Percentiles rank a stretch among this genome's conserved stretches.
These are phyloP conservation scores for Mychonastes homosphaera DNA, from an alignment of 139 green algal genomes.

Conservation along the genomic window DNA sequence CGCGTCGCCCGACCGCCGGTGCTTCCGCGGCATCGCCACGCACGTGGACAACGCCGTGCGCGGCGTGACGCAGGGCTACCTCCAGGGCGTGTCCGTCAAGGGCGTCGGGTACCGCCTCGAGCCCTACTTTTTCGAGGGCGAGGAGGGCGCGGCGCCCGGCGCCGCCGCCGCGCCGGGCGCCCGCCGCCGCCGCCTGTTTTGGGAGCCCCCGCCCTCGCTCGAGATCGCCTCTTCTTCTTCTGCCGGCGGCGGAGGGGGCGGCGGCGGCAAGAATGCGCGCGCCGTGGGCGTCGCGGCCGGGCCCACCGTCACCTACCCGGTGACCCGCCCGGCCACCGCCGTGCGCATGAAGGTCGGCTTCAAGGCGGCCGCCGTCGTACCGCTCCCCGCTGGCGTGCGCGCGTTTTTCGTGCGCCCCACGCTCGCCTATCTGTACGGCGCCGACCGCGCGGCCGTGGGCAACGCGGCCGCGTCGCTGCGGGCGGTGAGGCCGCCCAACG, in stretches of 20 bases:
- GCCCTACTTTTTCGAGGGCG: slow-evolving; percentile 21
- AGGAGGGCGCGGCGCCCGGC: background rate
- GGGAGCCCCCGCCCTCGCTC: no score
- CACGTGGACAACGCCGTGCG: slow-evolving; percentile 29
- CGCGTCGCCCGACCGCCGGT: slow-evolving; percentile 24
- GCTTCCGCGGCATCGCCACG: slow-evolving; percentile 18
- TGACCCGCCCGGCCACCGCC: no score
- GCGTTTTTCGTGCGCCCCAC: slow-evolving; percentile 46
- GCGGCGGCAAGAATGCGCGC: no score
- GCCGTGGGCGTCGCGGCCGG: no score
- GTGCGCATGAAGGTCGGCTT: slow-evolving; percentile 33
- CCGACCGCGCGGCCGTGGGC: slow-evolving; percentile 21
- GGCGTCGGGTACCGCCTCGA: slow-evolving; percentile 45
- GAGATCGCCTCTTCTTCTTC: no score
- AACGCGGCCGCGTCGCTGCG: slow-evolving; percentile 25
- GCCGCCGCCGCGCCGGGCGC: background rate
- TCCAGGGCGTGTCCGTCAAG: slow-evolving; percentile 40
- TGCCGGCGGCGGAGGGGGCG: no score
- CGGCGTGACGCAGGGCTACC: slow-evolving; percentile 39
- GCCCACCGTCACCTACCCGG: no score
- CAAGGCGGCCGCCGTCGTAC: slow-evolving; percentile 29
- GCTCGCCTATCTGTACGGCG: slow-evolving; percentile 42
- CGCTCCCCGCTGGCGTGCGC: slow-evolving; percentile 30
- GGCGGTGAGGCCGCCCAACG: slow-evolving; percentile 38
- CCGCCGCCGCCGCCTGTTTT: slow-evolving; percentile 7